Percentiles rank a stretch among this genome's conserved stretches.
These are phyloP conservation scores for Rossbeevera mucosa DNA, from an alignment of 768 basidiomycete genomes.

Conservation along the genomic window DNA sequence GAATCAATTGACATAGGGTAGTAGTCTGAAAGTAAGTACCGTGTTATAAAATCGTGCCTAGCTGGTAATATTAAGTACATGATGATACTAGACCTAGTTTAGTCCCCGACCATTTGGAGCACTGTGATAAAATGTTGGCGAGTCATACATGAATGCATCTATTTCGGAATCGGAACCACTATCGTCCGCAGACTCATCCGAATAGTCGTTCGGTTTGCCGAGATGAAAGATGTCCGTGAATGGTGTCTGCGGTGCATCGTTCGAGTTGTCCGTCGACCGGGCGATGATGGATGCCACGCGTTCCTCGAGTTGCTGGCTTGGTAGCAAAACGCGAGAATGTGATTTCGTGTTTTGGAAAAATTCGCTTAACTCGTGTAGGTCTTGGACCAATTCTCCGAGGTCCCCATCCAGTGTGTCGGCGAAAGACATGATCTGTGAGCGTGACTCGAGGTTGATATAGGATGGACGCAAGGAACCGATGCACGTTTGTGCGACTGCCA, in stretches of 20 bases:
- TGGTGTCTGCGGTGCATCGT: conserved; percentile 70
- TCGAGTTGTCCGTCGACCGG: conserved; percentile 56
- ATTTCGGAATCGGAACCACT: conserved; percentile 34
- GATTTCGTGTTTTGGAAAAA: conserved; percentile 57
- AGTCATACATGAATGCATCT: conserved; percentile 64
- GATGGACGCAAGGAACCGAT: conserved; percentile 65
- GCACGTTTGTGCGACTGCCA: conserved; percentile 84
- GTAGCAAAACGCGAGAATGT: conserved; percentile 36
- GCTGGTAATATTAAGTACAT: neutral
- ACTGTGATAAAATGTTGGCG: conserved; percentile 41
- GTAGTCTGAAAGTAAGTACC: neutral
- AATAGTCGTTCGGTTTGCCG: conserved; percentile 30
- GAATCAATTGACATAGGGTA: neutral
- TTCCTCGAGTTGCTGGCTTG: conserved; percentile 64
- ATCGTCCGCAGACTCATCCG: conserved; percentile 48
- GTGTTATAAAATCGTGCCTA: neutral
- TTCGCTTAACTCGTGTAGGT: conserved; percentile 68
- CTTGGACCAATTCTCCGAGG: conserved; percentile 73
- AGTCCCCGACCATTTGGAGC: conserved; percentile 40
- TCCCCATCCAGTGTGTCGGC: conserved; percentile 49
- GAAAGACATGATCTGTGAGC: conserved; percentile 33
- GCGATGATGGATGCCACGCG: conserved; percentile 79
- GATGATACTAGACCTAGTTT: conserved; percentile 6
- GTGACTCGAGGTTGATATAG: conserved; percentile 69
- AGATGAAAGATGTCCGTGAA: conserved; percentile 74